phyloP scores from a whole-genome alignment of 2,329 filamentous ascomycete species.

The Penicillium sclerotiorum region DNA sequence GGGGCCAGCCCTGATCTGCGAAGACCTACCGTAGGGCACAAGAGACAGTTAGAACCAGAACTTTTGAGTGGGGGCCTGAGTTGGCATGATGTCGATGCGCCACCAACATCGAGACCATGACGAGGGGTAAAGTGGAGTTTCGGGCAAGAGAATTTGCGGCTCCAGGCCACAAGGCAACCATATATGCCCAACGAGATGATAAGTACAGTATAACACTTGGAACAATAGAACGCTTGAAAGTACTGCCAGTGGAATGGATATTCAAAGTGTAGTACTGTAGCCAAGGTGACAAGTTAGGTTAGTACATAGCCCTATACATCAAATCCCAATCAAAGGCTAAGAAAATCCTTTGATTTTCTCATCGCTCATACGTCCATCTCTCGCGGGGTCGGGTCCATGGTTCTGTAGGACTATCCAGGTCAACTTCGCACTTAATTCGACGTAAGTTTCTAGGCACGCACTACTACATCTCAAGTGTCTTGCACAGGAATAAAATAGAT shows the following conservation, averaged over 20 bases:
- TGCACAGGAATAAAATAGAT: too few relatives aligned
- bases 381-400: constrained; percentile 1
- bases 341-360: neutral
- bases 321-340: neutral
- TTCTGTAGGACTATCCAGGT: too few relatives aligned
- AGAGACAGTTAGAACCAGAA: neutral
- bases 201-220: too few relatives aligned
- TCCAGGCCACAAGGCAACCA: constrained; percentile 27
- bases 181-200: neutral
- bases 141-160: constrained; percentile 14
- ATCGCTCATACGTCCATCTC: neutral
- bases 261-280: neutral
- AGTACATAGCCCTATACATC: too few relatives aligned
- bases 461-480: too few relatives aligned
- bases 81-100: constrained; percentile 22
- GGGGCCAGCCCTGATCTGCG: too few relatives aligned
- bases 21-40: too few relatives aligned
- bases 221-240: too few relatives aligned
- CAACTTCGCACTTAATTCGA: too few relatives aligned
- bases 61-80: constrained; percentile 1
- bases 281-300: too few relatives aligned
- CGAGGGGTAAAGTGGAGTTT: constrained; percentile 6
- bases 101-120: constrained; percentile 5
- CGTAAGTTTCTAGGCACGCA: too few relatives aligned
- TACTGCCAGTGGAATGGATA: too few relatives aligned